Conservation (phyloP, 2,329 filamentous ascomycete species). For the Scedosporium minutisporum region DNA sequence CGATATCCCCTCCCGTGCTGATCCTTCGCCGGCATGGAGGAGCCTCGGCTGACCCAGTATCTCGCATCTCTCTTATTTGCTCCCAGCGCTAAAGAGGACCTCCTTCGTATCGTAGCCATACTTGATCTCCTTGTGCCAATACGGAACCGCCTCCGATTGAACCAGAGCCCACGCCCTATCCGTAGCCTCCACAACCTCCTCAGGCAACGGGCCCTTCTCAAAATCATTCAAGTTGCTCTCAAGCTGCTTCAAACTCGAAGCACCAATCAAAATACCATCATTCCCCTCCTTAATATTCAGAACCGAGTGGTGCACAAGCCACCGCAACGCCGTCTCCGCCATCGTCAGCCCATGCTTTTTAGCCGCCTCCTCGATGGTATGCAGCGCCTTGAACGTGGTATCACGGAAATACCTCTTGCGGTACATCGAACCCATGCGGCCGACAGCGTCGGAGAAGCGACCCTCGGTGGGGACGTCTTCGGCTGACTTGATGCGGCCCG, state of each 20-base stretch:
- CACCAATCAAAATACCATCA: conserved; percentile 52
- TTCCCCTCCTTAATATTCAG: conserved; percentile 42
- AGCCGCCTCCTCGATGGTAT: conserved; percentile 56
- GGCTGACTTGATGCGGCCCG: conserved; percentile 64
- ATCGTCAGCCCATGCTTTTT: conserved; percentile 59
- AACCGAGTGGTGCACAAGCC: conserved; percentile 61
- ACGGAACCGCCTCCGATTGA: conserved; percentile 45
- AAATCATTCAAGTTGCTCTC: conserved; percentile 46
- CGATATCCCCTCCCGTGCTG: no score
- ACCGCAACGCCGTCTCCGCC: conserved; percentile 65
- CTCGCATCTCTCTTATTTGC: conserved; percentile 23
- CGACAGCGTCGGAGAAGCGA: conserved; percentile 53
- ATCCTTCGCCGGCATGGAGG: not conserved
- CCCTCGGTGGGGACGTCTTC: conserved; percentile 56
- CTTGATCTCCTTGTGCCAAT: conserved; percentile 51
- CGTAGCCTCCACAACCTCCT: conserved; percentile 64
- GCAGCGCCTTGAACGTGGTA: conserved; percentile 51
- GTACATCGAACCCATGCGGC: conserved; percentile 46
- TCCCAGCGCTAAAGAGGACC: conserved; percentile 42
- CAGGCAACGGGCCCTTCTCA: conserved; percentile 63
- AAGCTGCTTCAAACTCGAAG: conserved; percentile 48
- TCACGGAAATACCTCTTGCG: conserved; percentile 65
- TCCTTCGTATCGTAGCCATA: conserved; percentile 58
- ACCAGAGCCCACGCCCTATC: conserved; percentile 69
- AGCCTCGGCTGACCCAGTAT: no score